These are phyloP conservation scores for Aureobasidium sp. DNA, from an alignment of 2,329 filamentous ascomycete genomes.

Conservation along the genomic window DNA sequence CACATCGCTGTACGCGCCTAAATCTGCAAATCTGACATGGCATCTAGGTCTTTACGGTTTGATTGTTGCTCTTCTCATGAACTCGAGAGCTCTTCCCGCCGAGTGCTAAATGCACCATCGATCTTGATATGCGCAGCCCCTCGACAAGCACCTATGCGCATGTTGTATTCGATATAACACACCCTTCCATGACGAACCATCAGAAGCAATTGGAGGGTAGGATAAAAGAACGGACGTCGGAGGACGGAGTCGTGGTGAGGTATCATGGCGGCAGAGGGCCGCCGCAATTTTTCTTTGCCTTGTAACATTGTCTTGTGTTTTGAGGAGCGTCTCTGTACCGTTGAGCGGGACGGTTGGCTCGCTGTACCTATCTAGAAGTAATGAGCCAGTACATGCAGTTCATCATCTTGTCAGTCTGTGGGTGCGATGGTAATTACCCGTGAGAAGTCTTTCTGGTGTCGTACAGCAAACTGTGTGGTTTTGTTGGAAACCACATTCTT, in stretches of 20 bases:
- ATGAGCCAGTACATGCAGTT: constrained; percentile 16
- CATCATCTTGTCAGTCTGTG: not conserved
- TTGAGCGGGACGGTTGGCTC: constrained; percentile 13
- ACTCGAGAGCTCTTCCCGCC: constrained; percentile 72
- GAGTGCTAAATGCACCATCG: constrained; percentile 43
- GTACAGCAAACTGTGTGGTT: not conserved
- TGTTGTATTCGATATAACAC: not conserved
- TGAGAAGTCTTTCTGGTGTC: not conserved
- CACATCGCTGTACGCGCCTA: not conserved
- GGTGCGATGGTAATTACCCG: not conserved
- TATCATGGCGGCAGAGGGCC: constrained; percentile 3
- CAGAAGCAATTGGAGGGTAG: constrained; percentile 4
- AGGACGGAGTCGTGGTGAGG: not conserved
- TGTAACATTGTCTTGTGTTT: constrained; percentile 17
- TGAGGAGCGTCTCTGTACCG: constrained; percentile 12
- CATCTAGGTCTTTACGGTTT: constrained; percentile 87
- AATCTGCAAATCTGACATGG: not conserved
- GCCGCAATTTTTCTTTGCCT: constrained; percentile 3
- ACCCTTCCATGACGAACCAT: not conserved
- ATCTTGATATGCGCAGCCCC: constrained; percentile 4
- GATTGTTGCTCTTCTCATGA: constrained; percentile 98
- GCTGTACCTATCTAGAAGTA: constrained; percentile 14
- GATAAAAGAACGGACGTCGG: constrained; percentile 5
- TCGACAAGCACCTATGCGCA: constrained; percentile 9
- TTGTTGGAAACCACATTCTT: not conserved